Percentiles rank a stretch among this genome's conserved stretches.
Conservation (phyloP, 2,329 filamentous ascomycete genomes). For the Pezizomycotina sp. region DNA sequence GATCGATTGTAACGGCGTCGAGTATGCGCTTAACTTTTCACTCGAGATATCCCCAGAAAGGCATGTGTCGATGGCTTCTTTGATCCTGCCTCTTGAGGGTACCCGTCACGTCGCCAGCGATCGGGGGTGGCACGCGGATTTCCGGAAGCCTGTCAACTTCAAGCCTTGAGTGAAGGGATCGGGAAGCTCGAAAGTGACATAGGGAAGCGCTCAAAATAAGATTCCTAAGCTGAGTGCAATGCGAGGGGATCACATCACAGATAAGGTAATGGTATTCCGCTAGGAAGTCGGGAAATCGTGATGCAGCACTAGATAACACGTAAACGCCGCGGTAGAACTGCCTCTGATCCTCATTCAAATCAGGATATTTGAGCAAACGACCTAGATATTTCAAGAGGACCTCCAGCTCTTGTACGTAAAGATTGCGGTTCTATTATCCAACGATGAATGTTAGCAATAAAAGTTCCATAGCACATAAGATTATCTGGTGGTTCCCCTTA, state of each 20-base stretch:
- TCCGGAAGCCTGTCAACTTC: conserved; percentile 61
- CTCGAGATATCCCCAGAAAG: conserved; percentile 41
- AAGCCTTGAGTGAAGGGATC: conserved; percentile 57
- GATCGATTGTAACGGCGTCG: conserved; percentile 49
- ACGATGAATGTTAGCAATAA: conserved; percentile 2
- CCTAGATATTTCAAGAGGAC: conserved; percentile 58
- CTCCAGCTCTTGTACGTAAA: conserved; percentile 57
- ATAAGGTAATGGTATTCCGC: conserved; percentile 72
- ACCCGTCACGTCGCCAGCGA: conserved; percentile 44
- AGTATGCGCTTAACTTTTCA: conserved; percentile 58
- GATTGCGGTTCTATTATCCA: conserved; percentile 47
- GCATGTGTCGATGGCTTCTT: conserved; percentile 37
- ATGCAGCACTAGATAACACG: conserved; percentile 72
- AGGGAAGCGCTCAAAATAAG: conserved; percentile 70
- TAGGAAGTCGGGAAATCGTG: conserved; percentile 93
- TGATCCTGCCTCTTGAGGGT: conserved; percentile 37
- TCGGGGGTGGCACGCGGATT: conserved; percentile 48
- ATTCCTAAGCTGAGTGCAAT: conserved; percentile 77
- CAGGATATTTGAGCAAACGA: conserved; percentile 59
- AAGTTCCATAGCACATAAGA: neutral
- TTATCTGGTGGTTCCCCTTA: conserved; percentile 19
- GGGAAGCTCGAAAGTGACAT: conserved; percentile 52
- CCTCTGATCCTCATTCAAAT: conserved; percentile 31
- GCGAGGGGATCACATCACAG: conserved; percentile 62
- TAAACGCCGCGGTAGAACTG: conserved; percentile 62